Evolutionary conservation across 2,329 filamentous ascomycete genomes (phyloP), one percentile per base, ranked within the genome.

Genomic region (Hypoxylon sp.): DNA sequence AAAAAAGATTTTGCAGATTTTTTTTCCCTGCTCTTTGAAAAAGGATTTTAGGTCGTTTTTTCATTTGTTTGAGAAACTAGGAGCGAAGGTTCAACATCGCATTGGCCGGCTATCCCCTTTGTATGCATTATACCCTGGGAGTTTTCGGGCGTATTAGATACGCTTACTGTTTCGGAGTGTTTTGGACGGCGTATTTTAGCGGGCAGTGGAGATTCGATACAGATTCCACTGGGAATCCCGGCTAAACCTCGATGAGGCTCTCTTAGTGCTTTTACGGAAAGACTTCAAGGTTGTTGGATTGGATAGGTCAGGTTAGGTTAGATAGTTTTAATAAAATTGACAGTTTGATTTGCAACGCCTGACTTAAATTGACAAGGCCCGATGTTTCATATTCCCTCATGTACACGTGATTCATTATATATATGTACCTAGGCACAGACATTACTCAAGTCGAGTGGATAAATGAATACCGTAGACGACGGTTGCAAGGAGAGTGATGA

Each of bases 401-500:
- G 46, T 67, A 66, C 60, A 63, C 58, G 58, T 66, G 35, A 67
- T 61, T 63, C 55, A 29, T 63, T 66, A 59, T 35, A 39, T 19
- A 24, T 26, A 31, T 39, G 11, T 39, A 33, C 5, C 2, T 8
- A 31, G 2, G 5, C 54, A 22, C 2, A 26, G 11, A 11, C 26
- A 22, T 44, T 79, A 89, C 55, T 84, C 79, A 54, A 94, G 78
- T 69, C 88, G 87, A 69, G 87, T 85, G 11, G 90, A 90, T 50
- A 99, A 82, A 8, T 91, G 87, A 72, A 92, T 86, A 0, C 94
- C 95, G 81, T 98, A 98, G 74, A 86, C 90, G 3, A 97, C 76
- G 46, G 91, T 90, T 0, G 90, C 89, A 46, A 91, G 79, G 53
- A 97, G 85, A 0, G 89, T 91, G 1, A 87, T 80, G 66, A 98